Evolutionary conservation across 441 rosid genomes (phyloP).

Genomic region (Euphorbia corollata): DNA sequence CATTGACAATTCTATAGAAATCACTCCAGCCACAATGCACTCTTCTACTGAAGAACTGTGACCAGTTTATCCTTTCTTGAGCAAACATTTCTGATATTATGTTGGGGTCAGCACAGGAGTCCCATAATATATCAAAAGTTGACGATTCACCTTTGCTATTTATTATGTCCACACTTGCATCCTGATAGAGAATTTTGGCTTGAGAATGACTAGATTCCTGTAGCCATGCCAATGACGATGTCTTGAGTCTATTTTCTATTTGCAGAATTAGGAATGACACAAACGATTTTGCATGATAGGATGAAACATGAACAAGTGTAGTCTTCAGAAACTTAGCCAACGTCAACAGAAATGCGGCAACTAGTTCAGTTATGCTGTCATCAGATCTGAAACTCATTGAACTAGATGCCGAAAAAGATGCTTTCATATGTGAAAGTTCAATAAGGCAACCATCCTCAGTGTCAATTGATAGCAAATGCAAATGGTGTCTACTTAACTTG

Average conservation of each 20-base stretch:
- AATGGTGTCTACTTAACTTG: slow-evolving; percentile 54
- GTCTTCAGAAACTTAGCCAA: slow-evolving; percentile 43
- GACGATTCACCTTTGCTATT: slow-evolving; percentile 37
- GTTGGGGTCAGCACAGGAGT: slow-evolving; percentile 56
- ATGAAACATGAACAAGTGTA: slow-evolving; percentile 55
- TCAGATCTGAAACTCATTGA: slow-evolving; percentile 30
- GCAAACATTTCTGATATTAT: slow-evolving; percentile 54
- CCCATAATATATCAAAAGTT: slow-evolving; percentile 48
- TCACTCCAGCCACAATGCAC: slow-evolving; percentile 52
- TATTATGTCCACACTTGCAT: slow-evolving; percentile 29
- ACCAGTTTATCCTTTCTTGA: slow-evolving; percentile 48
- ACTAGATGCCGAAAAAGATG: slow-evolving; percentile 30
- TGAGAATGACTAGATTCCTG: slow-evolving; percentile 41
- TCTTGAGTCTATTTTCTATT: slow-evolving; percentile 44
- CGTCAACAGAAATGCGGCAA: slow-evolving; percentile 30
- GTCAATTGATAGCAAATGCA: slow-evolving; percentile 33
- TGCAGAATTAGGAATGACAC: slow-evolving; percentile 47
- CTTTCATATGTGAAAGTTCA: slow-evolving; percentile 26
- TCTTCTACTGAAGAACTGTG: slow-evolving; percentile 33
- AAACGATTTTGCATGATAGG: slow-evolving; percentile 56
- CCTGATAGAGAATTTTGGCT: slow-evolving; percentile 32
- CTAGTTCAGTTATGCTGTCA: slow-evolving; percentile 33
- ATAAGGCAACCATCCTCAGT: slow-evolving; percentile 37
- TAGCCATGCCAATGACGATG: slow-evolving; percentile 58
- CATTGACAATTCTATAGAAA: slow-evolving; percentile 33